These are phyloP conservation scores for Nitzschia palea DNA, from an alignment of 108 stramenopile genomes.

Conservation along the genomic window DNA sequence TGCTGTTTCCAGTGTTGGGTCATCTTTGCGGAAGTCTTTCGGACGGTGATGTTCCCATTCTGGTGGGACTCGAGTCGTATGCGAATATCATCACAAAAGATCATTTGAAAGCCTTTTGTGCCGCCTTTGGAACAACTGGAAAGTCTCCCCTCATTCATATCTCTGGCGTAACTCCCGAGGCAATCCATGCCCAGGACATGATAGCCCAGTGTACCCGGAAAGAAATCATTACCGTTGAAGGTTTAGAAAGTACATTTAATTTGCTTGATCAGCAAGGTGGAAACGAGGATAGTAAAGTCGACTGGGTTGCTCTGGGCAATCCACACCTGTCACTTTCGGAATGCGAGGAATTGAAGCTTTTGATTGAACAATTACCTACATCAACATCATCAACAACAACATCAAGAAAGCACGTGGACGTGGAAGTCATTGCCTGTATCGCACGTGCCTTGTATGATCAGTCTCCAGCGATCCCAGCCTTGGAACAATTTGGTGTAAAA, in stretches of 20 bases:
- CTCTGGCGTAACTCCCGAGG: constrained; percentile 79
- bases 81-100: constrained; percentile 46
- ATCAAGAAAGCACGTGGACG: constrained; percentile 41
- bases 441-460: constrained; percentile 44
- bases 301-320: constrained; percentile 78
- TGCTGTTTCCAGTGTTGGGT: constrained; percentile 72
- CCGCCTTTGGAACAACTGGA: constrained; percentile 85
- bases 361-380: constrained; percentile 28
- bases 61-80: constrained; percentile 63
- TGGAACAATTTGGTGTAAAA: constrained; percentile 63
- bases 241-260: constrained; percentile 30
- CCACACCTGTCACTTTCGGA: constrained; percentile 76
- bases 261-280: constrained; percentile 40
- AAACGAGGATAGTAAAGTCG: constrained; percentile 29
- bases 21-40: constrained; percentile 72
- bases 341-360: constrained; percentile 39
- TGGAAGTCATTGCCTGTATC: constrained; percentile 63
- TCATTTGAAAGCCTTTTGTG: constrained; percentile 81
- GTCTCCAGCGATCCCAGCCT: constrained; percentile 38
- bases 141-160: constrained; percentile 80
- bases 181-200: constrained; percentile 32
- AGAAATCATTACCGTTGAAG: constrained; percentile 8
- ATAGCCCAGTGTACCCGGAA: background rate
- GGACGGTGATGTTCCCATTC: constrained; percentile 70
- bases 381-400: background rate